Evolutionary conservation across 139 green algal genomes (phyloP).

Genomic region (Limnomonas spitsbergensis): DNA sequence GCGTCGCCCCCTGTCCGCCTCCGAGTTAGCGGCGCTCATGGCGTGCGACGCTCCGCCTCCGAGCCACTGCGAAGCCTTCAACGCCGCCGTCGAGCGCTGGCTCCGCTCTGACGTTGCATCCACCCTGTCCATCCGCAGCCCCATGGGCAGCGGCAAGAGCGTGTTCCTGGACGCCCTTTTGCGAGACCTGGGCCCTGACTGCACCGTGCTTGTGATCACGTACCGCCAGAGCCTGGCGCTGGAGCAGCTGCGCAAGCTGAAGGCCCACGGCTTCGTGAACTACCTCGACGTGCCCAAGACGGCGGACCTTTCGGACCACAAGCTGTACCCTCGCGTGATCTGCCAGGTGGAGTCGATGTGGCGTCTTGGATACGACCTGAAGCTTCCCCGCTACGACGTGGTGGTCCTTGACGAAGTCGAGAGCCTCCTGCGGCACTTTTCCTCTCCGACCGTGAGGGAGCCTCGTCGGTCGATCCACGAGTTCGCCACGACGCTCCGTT

Average conservation of each 20-base stretch:
- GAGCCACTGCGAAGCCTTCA: no score
- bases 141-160: slow-evolving; percentile 7
- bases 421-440: slow-evolving; percentile 1
- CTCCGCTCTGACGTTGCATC: no score
- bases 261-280: background rate
- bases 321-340: slow-evolving; percentile 2
- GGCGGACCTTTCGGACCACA: background rate
- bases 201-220: slow-evolving; percentile 10
- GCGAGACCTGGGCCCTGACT: background rate
- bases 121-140: slow-evolving; percentile 12
- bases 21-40: no score
- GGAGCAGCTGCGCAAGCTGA: slow-evolving; percentile 4
- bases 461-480: background rate
- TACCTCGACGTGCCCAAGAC: slow-evolving; percentile 2
- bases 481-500: background rate
- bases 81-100: background rate
- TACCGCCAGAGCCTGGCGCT: slow-evolving; percentile 7
- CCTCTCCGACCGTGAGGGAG: background rate
- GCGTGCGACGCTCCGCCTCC: no score
- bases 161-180: slow-evolving; percentile 6
- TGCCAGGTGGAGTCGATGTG: slow-evolving; percentile 7
- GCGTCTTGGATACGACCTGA: background rate
- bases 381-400: slow-evolving; percentile 1
- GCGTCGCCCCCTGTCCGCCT: no score
- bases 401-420: slow-evolving; percentile 11